Conservation (phyloP, 2,329 filamentous ascomycete genomes). For the Camillea tinctor region DNA sequence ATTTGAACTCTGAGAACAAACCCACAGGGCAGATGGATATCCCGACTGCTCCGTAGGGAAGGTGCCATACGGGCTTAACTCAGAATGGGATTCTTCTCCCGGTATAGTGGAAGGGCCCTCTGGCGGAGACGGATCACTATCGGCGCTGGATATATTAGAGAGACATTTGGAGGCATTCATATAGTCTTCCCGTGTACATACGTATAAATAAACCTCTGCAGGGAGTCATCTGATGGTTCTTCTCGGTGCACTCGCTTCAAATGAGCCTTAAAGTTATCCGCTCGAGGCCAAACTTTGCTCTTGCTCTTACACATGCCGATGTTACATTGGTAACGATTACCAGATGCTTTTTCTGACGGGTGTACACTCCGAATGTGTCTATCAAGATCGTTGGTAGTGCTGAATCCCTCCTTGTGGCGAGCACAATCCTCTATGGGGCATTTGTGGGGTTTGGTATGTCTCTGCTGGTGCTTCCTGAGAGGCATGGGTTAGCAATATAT, state of each 20-base stretch:
- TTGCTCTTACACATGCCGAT: constrained; percentile 55
- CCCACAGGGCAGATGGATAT: constrained; percentile 8
- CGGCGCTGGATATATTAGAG: constrained; percentile 15
- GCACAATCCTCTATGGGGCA: constrained; percentile 60
- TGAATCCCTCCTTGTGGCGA: constrained; percentile 65
- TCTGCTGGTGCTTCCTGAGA: constrained; percentile 69
- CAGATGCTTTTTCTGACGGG: constrained; percentile 42
- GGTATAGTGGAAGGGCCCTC: neutral
- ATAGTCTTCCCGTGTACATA: constrained; percentile 17
- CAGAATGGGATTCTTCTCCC: constrained; percentile 1
- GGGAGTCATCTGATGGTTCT: constrained; percentile 37
- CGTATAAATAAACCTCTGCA: constrained; percentile 36
- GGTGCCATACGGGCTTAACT: constrained; percentile 7
- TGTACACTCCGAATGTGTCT: constrained; percentile 76
- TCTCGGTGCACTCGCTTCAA: constrained; percentile 64
- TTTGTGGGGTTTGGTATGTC: constrained; percentile 65
- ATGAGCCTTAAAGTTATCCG: constrained; percentile 86
- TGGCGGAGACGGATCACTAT: neutral
- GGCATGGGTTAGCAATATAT: constrained; percentile 19
- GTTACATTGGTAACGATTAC: constrained; percentile 60
- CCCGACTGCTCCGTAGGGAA: constrained; percentile 7
- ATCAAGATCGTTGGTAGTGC: constrained; percentile 77
- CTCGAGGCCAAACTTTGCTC: constrained; percentile 72
- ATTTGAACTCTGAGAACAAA: constrained; percentile 3
- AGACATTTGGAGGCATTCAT: neutral